A percentile compares a stretch with the other conserved stretches of the same genome.
Conservation (phyloP, 2,329 filamentous ascomycete species). For the Apiospora sp. region DNA sequence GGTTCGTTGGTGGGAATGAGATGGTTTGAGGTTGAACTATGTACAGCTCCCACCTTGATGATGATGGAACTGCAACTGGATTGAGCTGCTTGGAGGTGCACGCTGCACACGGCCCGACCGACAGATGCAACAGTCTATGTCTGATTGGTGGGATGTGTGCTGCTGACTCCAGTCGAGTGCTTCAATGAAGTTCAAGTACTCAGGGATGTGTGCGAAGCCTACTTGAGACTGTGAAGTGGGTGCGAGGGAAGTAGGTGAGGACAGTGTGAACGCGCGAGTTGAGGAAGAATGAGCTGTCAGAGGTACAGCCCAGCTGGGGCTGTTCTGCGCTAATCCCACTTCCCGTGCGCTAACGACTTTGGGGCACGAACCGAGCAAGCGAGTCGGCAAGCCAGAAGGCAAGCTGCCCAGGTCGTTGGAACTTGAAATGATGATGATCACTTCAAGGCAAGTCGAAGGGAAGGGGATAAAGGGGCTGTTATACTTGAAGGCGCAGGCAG, state of each 20-base stretch:
- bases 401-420: background rate
- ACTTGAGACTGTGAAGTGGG: constrained; percentile 13
- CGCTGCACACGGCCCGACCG: constrained; percentile 17
- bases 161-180: constrained; percentile 11
- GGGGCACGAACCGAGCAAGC: background rate
- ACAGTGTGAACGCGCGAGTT: background rate
- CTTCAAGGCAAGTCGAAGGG: background rate
- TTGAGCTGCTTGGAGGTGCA: constrained; percentile 9
- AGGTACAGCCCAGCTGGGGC: constrained; percentile 1
- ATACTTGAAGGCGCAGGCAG: background rate
- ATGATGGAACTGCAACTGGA: constrained; percentile 9
- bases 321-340: constrained; percentile 10
- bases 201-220: background rate
- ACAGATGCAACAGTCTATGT: constrained; percentile 5
- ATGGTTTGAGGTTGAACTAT: constrained; percentile 7
- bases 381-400: background rate
- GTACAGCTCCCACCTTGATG: constrained; percentile 22
- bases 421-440: background rate
- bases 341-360: constrained; percentile 15
- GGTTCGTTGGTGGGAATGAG: background rate
- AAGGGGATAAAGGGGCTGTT: background rate
- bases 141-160: background rate
- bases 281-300: background rate
- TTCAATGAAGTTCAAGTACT: background rate
- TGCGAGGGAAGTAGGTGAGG: background rate